These are phyloP conservation scores for Plasmodium inui DNA, from an alignment of 169 alveolate species.

Conservation along the genomic window DNA sequence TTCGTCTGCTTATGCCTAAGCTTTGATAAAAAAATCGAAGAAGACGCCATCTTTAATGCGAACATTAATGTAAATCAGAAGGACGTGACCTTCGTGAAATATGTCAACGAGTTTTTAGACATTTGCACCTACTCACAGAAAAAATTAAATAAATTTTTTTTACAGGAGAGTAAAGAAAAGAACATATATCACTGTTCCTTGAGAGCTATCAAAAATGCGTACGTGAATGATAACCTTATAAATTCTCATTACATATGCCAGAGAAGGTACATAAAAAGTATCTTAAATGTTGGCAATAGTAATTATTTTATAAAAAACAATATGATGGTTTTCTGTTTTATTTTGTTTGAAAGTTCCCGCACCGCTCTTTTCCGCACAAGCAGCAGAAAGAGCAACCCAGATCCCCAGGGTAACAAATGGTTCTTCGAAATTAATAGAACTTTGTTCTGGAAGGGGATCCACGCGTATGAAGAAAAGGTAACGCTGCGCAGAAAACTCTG, in stretches of 20 bases:
- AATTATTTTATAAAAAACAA: conserved; percentile 55
- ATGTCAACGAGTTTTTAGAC: conserved; percentile 53
- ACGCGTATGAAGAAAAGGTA: neutral
- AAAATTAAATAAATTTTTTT: conserved; percentile 29
- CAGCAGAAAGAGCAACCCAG: conserved; percentile 8
- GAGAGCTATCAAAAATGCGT: conserved; percentile 21
- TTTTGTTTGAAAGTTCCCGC: conserved; percentile 42
- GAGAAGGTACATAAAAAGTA: conserved; percentile 39
- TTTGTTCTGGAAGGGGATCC: conserved; percentile 7
- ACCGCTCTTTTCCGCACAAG: neutral
- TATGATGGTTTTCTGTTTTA: conserved; percentile 58
- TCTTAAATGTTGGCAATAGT: conserved; percentile 64
- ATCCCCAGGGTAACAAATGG: neutral
- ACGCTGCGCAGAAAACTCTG: conserved; percentile 12
- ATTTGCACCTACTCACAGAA: conserved; percentile 36
- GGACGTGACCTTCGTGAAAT: conserved; percentile 10
- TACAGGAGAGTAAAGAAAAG: conserved; percentile 42
- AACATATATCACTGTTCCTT: conserved; percentile 25
- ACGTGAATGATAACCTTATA: conserved; percentile 44
- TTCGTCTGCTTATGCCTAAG: conserved; percentile 55
- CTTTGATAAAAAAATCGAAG: conserved; percentile 49
- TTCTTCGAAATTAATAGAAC: neutral
- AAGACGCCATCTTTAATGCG: conserved; percentile 36
- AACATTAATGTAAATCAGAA: conserved; percentile 47
- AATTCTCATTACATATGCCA: conserved; percentile 62